Evolutionary conservation across 305 asterid genomes (phyloP).

Genomic region (Fraxinus greggii): DNA sequence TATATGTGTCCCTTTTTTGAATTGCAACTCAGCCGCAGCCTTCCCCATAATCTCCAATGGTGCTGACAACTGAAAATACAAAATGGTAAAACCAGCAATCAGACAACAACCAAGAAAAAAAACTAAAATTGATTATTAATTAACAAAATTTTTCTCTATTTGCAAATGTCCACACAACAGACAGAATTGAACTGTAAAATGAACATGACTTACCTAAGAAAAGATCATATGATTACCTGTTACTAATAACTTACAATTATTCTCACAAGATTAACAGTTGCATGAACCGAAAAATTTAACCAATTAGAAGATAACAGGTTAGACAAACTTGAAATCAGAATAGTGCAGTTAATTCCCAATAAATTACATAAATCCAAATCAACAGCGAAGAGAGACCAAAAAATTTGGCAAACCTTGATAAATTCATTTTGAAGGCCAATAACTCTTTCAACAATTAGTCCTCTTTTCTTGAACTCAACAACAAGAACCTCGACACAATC

Average conservation of each 20-base stretch:
- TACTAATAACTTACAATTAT: background rate
- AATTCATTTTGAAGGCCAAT: slow-evolving; percentile 78
- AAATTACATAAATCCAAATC: background rate
- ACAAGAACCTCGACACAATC: slow-evolving; percentile 68
- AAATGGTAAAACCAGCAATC: background rate
- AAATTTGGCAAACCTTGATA: slow-evolving; percentile 52
- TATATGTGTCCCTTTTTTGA: slow-evolving; percentile 74
- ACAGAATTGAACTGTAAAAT: background rate
- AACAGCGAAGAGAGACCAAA: background rate
- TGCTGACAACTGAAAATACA: slow-evolving; percentile 70
- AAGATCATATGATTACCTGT: background rate
- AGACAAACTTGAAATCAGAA: background rate
- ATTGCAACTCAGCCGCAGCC: slow-evolving; percentile 79
- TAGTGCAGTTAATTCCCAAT: background rate
- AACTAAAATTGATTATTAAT: background rate
- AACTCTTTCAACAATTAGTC: slow-evolving; percentile 68
- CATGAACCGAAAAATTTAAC: background rate
- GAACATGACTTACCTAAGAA: background rate
- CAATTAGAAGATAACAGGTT: background rate
- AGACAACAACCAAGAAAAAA: background rate
- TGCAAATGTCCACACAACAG: background rate
- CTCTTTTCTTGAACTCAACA: slow-evolving; percentile 57
- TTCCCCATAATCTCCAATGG: slow-evolving; percentile 57
- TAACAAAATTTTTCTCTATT: background rate
- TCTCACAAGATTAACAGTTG: background rate